These are phyloP conservation scores for Pleurotus tuber-regium DNA, from an alignment of 768 basidiomycete species.

Conservation along the genomic window DNA sequence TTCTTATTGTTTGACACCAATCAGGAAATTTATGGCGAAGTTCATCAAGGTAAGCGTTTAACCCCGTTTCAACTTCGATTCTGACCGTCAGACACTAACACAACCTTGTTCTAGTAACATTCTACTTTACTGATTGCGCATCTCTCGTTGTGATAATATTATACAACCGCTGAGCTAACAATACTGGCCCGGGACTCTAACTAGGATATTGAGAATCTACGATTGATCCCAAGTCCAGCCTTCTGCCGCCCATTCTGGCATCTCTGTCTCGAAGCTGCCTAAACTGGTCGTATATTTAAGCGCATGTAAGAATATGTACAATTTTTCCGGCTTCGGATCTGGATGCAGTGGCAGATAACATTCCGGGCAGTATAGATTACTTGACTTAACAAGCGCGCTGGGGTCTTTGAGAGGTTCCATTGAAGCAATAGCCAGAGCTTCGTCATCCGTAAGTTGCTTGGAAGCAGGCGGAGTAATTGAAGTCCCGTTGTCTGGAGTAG, in stretches of 20 bases:
- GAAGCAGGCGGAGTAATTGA: constrained; percentile 20
- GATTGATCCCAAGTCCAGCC: constrained; percentile 66
- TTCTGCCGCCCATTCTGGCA: constrained; percentile 86
- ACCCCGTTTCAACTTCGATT: no score
- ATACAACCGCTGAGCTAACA: no score
- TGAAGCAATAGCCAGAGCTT: constrained; percentile 41
- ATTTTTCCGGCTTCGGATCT: constrained; percentile 87
- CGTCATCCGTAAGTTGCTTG: constrained; percentile 42
- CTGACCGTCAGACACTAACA: constrained; percentile 10
- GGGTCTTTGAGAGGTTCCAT: constrained; percentile 37
- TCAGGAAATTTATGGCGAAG: constrained; percentile 88
- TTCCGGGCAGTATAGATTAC: constrained; percentile 72
- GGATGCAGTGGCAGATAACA: constrained; percentile 93
- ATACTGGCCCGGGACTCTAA: no score
- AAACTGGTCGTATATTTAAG: constrained; percentile 78
- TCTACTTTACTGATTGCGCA: background rate
- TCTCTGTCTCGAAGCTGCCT: constrained; percentile 80
- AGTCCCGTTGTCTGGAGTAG: constrained; percentile 12
- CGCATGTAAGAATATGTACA: constrained; percentile 97
- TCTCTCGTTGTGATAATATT: background rate
- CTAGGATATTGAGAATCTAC: constrained; percentile 13
- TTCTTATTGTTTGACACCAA: constrained; percentile 10
- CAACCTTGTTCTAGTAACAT: constrained; percentile 8
- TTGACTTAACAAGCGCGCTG: constrained; percentile 31
- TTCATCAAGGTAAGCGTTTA: constrained; percentile 69